These are phyloP conservation scores for Rhynchosporium graminicola DNA, from an alignment of 2,329 filamentous ascomycete genomes.

Conservation along the genomic window DNA sequence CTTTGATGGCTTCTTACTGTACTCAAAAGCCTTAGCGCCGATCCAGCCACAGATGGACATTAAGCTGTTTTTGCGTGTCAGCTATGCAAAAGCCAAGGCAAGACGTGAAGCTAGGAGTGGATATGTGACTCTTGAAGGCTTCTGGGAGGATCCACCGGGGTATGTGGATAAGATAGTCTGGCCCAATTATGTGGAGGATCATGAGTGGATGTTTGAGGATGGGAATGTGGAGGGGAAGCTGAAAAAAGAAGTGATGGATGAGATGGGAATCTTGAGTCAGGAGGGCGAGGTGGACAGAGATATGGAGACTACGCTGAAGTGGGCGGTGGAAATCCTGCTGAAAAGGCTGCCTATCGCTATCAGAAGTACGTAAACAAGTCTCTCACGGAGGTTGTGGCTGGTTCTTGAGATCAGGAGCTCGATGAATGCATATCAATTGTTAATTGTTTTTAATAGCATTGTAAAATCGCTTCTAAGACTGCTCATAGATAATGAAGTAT, in stretches of 20 bases:
- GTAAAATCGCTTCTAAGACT: no score
- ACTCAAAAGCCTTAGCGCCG: constrained; percentile 54
- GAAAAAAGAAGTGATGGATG: constrained; percentile 48
- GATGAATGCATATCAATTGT: background rate
- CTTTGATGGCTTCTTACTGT: constrained; percentile 88
- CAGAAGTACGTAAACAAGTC: background rate
- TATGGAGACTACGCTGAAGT: constrained; percentile 64
- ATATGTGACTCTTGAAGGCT: constrained; percentile 83
- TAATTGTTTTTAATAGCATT: no score
- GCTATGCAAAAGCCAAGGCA: constrained; percentile 61
- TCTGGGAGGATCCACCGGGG: constrained; percentile 91
- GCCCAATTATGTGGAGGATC: constrained; percentile 86
- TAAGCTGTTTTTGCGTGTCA: constrained; percentile 75
- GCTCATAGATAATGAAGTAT: no score
- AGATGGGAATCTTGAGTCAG: constrained; percentile 52
- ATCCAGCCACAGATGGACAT: constrained; percentile 67
- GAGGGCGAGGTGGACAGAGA: constrained; percentile 52
- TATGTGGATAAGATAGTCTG: constrained; percentile 95
- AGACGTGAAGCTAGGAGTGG: constrained; percentile 69
- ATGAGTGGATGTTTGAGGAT: constrained; percentile 75
- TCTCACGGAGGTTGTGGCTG: background rate
- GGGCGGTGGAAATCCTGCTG: constrained; percentile 68
- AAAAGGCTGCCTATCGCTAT: constrained; percentile 36
- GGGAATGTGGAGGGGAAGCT: constrained; percentile 63
- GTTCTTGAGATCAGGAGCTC: no score